These are phyloP conservation scores for Geotrichum macrosporum DNA, from an alignment of 1,139 yeast species.

Conservation along the genomic window DNA sequence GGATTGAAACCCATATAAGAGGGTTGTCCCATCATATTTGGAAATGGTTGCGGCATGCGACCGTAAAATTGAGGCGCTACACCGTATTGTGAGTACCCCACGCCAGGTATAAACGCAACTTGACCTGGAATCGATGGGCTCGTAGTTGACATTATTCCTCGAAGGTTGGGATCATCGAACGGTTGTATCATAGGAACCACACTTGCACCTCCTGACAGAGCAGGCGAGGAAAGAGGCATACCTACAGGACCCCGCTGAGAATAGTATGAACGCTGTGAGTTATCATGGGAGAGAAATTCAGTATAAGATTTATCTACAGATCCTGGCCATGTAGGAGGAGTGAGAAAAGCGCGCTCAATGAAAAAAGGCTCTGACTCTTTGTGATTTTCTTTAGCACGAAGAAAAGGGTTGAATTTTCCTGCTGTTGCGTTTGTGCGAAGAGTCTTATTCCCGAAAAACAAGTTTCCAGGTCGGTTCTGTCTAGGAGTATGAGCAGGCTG, in stretches of 20 bases:
- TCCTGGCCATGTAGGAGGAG: conserved; percentile 72
- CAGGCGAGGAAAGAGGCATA: conserved; percentile 25
- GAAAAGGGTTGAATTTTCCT: conserved; percentile 57
- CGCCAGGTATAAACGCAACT: conserved; percentile 30
- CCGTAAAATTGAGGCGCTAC: conserved; percentile 26
- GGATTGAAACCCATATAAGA: conserved; percentile 17
- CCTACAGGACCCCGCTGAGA: conserved; percentile 22
- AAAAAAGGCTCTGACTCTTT: conserved; percentile 39
- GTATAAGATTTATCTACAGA: conserved; percentile 29
- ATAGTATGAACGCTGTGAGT: conserved; percentile 20
- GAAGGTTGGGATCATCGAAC: conserved; percentile 29
- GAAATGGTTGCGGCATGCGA: conserved; percentile 27
- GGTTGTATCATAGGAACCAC: conserved; percentile 29
- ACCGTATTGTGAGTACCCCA: conserved; percentile 26
- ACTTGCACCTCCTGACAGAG: conserved; percentile 21
- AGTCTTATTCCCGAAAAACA: conserved; percentile 52
- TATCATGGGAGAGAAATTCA: conserved; percentile 24
- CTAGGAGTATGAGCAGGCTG: conserved; percentile 17
- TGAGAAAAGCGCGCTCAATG: conserved; percentile 61
- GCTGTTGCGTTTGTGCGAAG: conserved; percentile 42
- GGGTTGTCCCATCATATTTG: conserved; percentile 16
- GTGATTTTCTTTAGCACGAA: conserved; percentile 37
- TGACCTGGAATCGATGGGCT: conserved; percentile 30
- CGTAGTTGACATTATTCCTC: conserved; percentile 28
- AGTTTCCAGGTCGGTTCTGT: conserved; percentile 19